These are phyloP conservation scores for Annulohypoxylon moriforme DNA, from an alignment of 495 filamentous ascomycete genomes.

Conservation along the genomic window DNA sequence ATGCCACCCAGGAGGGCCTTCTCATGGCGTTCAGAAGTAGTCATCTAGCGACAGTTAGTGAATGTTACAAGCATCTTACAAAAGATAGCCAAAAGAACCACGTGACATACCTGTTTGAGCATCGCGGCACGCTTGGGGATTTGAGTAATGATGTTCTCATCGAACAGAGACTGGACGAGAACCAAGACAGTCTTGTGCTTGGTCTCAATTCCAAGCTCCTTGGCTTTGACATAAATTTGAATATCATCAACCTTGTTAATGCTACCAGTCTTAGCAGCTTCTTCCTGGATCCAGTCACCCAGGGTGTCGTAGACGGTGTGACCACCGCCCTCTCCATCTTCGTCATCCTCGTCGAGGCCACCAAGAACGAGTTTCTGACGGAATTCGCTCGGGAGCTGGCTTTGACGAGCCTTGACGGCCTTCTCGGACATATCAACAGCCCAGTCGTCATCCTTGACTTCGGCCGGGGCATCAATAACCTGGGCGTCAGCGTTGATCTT, in stretches of 20 bases:
- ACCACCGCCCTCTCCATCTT: constrained; percentile 78
- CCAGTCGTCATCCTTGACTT: constrained; percentile 89
- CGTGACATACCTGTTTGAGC: constrained; percentile 78
- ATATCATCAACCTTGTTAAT: constrained; percentile 82
- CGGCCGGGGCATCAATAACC: constrained; percentile 70
- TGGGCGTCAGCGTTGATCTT: constrained; percentile 87
- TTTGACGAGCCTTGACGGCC: constrained; percentile 92
- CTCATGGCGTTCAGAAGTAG: constrained; percentile 90
- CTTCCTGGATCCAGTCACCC: constrained; percentile 88
- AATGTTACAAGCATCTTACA: neutral
- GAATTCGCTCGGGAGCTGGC: constrained; percentile 88
- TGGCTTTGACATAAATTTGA: constrained; percentile 94
- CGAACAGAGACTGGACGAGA: constrained; percentile 92
- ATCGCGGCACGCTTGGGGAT: constrained; percentile 82
- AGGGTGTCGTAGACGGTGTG: constrained; percentile 89
- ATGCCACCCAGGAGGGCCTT: constrained; percentile 97
- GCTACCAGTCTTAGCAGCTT: constrained; percentile 76
- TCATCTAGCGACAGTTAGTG: constrained; percentile 68
- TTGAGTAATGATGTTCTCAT: constrained; percentile 85
- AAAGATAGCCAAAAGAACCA: neutral
- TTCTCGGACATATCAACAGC: constrained; percentile 94
- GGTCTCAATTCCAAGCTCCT: constrained; percentile 91
- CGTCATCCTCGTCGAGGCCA: constrained; percentile 80
- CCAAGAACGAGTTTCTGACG: constrained; percentile 89
- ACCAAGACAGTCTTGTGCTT: constrained; percentile 96